phyloP scores from a whole-genome alignment of 139 green algal genomes.

The Haematococcus lacustris region DNA sequence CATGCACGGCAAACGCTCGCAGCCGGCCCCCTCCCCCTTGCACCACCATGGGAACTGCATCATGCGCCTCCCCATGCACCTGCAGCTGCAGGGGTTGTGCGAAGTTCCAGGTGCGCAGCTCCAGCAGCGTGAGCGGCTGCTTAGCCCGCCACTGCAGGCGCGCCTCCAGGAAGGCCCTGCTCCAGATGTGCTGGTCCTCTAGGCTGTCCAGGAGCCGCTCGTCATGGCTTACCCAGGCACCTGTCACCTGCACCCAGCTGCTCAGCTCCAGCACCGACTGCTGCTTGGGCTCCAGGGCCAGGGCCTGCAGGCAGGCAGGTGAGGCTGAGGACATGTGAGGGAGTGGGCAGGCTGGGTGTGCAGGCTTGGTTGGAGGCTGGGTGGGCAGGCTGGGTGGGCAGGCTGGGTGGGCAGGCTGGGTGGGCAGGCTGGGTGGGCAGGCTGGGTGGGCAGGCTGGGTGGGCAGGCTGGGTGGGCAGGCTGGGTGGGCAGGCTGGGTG shows the following conservation, averaged over 20 bases:
- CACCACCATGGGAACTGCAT: neutral
- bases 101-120: constrained; percentile 28
- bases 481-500: too few species aligned
- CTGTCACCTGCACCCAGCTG: constrained; percentile 32
- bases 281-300: constrained; percentile 26
- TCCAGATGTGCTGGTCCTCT: constrained; percentile 7
- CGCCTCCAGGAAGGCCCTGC: constrained; percentile 1
- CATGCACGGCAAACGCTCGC: neutral
- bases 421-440: too few species aligned
- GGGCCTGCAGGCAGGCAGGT: constrained; percentile 2
- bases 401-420: too few species aligned
- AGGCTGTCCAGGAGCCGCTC: neutral
- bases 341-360: too few species aligned
- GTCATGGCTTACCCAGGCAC: constrained; percentile 50
- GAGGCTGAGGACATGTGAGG: neutral
- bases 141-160: constrained; percentile 48
- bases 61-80: neutral
- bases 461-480: too few species aligned
- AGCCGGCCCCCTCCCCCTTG: neutral
- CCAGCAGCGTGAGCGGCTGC: constrained; percentile 57
- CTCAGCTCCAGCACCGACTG: constrained; percentile 13
- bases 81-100: neutral
- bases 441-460: too few species aligned
- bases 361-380: too few species aligned
- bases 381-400: too few species aligned